Evolutionary conservation across 164 flowering plant species (phyloP).

Genomic region (Liriodendron chinense): DNA sequence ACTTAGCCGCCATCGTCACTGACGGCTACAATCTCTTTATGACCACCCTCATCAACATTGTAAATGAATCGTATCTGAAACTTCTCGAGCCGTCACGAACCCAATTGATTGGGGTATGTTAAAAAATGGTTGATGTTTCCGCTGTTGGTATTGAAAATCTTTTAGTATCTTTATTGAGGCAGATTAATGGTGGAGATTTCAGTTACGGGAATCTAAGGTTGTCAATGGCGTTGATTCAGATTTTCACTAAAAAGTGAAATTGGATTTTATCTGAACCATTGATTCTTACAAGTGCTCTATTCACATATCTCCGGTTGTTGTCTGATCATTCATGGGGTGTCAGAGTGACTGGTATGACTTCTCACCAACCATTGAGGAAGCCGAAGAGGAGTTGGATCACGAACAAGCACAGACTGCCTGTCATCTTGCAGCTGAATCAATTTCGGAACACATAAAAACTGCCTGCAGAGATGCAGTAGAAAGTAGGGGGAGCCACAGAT

Average conservation of each 20-base stretch:
- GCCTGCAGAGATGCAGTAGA: too few species aligned
- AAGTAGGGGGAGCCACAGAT: too few species aligned
- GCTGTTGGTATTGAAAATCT: constrained; percentile 56
- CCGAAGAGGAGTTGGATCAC: too few species aligned
- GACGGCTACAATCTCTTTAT: constrained; percentile 69
- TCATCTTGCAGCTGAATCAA: too few species aligned
- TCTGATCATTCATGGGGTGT: constrained; percentile 20
- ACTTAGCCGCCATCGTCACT: constrained; percentile 61
- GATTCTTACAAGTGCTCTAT: constrained; percentile 51
- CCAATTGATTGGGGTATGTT: constrained; percentile 57
- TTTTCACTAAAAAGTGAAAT: constrained; percentile 51
- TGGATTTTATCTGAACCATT: constrained; percentile 48
- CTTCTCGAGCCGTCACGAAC: constrained; percentile 38
- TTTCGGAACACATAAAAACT: too few species aligned
- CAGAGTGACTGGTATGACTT: too few species aligned
- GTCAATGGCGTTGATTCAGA: constrained; percentile 47
- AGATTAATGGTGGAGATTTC: constrained; percentile 71
- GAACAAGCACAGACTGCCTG: too few species aligned
- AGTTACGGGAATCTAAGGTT: constrained; percentile 77
- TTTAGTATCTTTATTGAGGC: constrained; percentile 64
- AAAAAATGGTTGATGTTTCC: constrained; percentile 48
- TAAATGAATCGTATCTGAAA: constrained; percentile 46
- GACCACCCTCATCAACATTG: constrained; percentile 37
- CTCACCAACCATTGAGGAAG: too few species aligned
- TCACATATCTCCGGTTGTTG: constrained; percentile 57